These are phyloP conservation scores for Dacryopinax primogenitus DNA, from an alignment of 768 basidiomycete species.

Conservation along the genomic window DNA sequence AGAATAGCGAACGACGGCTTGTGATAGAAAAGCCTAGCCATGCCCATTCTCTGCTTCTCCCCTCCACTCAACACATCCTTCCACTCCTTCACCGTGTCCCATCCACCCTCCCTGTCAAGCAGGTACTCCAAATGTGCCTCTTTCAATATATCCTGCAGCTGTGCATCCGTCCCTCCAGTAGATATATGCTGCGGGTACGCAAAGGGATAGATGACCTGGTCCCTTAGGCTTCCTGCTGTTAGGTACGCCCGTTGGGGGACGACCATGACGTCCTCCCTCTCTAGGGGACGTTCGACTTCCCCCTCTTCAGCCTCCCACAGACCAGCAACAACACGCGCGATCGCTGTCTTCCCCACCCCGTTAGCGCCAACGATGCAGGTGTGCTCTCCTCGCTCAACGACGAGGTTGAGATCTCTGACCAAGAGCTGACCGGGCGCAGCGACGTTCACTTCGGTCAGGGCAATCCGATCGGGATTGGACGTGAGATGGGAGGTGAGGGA, in stretches of 20 bases:
- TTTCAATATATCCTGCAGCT: conserved; percentile 64
- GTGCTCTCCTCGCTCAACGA: conserved; percentile 59
- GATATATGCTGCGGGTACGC: conserved; percentile 59
- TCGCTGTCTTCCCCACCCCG: conserved; percentile 81
- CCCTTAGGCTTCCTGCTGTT: conserved; percentile 71
- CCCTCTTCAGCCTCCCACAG: conserved; percentile 56
- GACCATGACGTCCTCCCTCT: conserved; percentile 53
- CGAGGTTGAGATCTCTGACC: conserved; percentile 54
- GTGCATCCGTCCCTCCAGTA: conserved; percentile 47
- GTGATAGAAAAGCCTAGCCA: conserved; percentile 90
- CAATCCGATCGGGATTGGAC: conserved; percentile 37
- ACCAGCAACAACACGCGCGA: conserved; percentile 78
- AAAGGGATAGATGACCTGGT: conserved; percentile 91
- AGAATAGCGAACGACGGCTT: conserved; percentile 68
- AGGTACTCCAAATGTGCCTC: conserved; percentile 76
- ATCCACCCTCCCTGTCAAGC: conserved; percentile 77
- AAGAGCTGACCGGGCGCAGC: conserved; percentile 50
- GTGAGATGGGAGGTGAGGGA: conserved; percentile 33
- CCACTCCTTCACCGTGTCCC: conserved; percentile 87
- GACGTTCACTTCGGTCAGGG: conserved; percentile 57
- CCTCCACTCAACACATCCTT: conserved; percentile 90
- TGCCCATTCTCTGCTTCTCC: conserved; percentile 92
- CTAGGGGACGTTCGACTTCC: conserved; percentile 28
- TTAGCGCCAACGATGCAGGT: conserved; percentile 88
- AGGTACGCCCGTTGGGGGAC: conserved; percentile 92